Base-by-base conservation (phyloP, 345 rosid genomes). In the Eutrema japonicum region DNA sequence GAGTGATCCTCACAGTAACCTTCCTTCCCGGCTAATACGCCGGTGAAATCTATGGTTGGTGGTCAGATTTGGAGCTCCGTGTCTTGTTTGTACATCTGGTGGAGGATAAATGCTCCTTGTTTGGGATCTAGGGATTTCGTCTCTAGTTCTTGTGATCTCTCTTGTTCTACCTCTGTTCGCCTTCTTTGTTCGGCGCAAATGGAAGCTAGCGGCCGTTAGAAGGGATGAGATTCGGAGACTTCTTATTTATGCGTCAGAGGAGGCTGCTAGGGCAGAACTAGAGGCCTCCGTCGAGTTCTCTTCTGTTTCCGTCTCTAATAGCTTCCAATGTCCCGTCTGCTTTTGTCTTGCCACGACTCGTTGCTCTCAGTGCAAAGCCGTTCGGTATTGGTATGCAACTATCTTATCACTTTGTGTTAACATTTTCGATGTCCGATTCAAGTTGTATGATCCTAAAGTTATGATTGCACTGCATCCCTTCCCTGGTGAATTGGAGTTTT, bases 121-220 rank as follows among this genome's bases (percentile, higher is more conserved):
- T 42, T 83, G 74, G 89, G 94, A 90, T 96, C 93, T 92, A 84
- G 94, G 97, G 94, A 80, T 89, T 81, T 83, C 85, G 67, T 83
- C 86, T 83, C 85, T 89, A 69, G 81, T 85, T 83, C 87, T 92
- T 74, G 81, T 81, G 69, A 61, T 87, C 62, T 83, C 82, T 49
- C 32, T 88, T 26, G 59, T 81, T 46, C 4, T 86, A 40, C 93
- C 91, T 16, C 72, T 81, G 45, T 52, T 84, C 77, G 83, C 58
- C 46, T 10, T 88, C 33, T 35, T 83, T 56, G 48, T 88, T 77
- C 81, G 96, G 53, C 83, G 87, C 3, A 83, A 92, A 79, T 92
- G 99, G 99, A 84, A 80, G 65, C 82, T 74, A 35, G 77, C 84
- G 12, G 81, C 77, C 6, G 82, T 80, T 16, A 86, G 95, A 77